These are phyloP conservation scores for Auricularia auricula-judae DNA, from an alignment of 768 basidiomycete genomes.

Conservation along the genomic window DNA sequence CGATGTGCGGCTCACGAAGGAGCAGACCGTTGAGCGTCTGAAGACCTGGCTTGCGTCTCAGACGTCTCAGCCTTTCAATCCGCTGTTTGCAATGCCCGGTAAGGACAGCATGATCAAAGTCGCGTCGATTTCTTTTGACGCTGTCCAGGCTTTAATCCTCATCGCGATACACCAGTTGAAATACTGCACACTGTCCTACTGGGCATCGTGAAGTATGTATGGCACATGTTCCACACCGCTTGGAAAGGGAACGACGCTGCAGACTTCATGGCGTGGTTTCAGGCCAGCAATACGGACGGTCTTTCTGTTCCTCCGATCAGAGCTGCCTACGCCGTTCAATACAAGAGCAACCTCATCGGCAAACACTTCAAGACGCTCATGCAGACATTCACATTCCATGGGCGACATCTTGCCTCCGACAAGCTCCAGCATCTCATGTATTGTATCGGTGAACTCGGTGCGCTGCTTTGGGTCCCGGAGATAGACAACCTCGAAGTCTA, in stretches of 20 bases:
- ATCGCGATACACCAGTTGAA: too few relatives aligned
- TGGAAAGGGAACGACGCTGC: slow-evolving; percentile 20
- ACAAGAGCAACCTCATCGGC: slow-evolving; percentile 31
- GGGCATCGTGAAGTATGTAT: too few relatives aligned
- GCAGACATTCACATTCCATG: slow-evolving; percentile 27
- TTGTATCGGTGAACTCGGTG: slow-evolving; percentile 6
- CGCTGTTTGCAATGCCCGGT: too few relatives aligned
- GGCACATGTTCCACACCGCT: neutral
- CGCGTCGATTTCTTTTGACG: too few relatives aligned
- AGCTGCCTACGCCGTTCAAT: slow-evolving; percentile 32
- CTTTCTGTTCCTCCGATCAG: slow-evolving; percentile 23
- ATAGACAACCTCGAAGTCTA: slow-evolving; percentile 8
- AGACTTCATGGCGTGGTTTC: slow-evolving; percentile 17
- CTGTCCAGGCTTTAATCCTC: too few relatives aligned
- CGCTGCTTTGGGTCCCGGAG: slow-evolving; percentile 8
- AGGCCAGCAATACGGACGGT: slow-evolving; percentile 16
- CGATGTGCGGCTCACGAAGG: too few relatives aligned
- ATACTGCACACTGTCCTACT: too few relatives aligned
- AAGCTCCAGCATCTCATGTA: too few relatives aligned
- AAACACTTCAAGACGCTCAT: slow-evolving; percentile 29
- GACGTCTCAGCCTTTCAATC: too few relatives aligned
- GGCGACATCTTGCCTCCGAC: slow-evolving; percentile 18
- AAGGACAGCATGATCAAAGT: too few relatives aligned
- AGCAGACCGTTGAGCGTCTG: too few relatives aligned
- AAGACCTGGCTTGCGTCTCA: too few relatives aligned